These are phyloP conservation scores for Ceratobasidium sp. DNA, from an alignment of 1,284 basidiomycete genomes.

Conservation along the genomic window DNA sequence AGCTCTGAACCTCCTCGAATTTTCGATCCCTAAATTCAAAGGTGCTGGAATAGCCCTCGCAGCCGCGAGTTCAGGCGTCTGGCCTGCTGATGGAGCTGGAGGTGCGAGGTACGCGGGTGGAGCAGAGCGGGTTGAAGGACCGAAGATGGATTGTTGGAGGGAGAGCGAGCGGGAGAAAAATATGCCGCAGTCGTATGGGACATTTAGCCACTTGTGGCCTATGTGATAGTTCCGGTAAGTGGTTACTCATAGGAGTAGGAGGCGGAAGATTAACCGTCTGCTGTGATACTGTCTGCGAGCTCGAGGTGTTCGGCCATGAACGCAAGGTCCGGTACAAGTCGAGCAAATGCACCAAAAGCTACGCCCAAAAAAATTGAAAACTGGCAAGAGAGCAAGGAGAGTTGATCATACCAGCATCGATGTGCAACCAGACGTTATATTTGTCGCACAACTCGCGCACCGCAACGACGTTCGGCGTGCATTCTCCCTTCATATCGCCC, in stretches of 20 bases:
- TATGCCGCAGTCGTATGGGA: slow-evolving; percentile 66
- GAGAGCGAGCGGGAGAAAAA: slow-evolving; percentile 61
- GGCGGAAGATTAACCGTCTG: slow-evolving; percentile 59
- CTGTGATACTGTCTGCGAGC: slow-evolving; percentile 62
- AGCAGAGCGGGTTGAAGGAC: slow-evolving; percentile 57
- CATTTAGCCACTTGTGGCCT: slow-evolving; percentile 64
- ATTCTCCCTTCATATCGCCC: slow-evolving; percentile 55
- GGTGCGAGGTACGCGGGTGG: slow-evolving; percentile 61
- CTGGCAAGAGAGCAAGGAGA: not conserved
- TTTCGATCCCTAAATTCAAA: slow-evolving; percentile 63
- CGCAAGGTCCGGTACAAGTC: slow-evolving; percentile 59
- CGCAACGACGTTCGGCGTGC: slow-evolving; percentile 56
- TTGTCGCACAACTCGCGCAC: slow-evolving; percentile 60
- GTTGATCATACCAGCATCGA: slow-evolving; percentile 61
- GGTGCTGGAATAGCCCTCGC: slow-evolving; percentile 57
- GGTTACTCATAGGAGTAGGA: not conserved
- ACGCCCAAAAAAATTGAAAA: not conserved
- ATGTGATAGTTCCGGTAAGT: slow-evolving; percentile 30
- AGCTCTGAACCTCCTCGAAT: slow-evolving; percentile 65
- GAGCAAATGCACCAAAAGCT: slow-evolving; percentile 66
- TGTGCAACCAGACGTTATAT: slow-evolving; percentile 64
- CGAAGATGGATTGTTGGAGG: slow-evolving; percentile 59
- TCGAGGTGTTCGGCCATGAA: slow-evolving; percentile 59
- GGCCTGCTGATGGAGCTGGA: slow-evolving; percentile 39
- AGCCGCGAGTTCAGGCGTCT: slow-evolving; percentile 44